phyloP scores from a whole-genome alignment of 2,329 filamentous ascomycete species.

The Uncinocarpus reesii region DNA sequence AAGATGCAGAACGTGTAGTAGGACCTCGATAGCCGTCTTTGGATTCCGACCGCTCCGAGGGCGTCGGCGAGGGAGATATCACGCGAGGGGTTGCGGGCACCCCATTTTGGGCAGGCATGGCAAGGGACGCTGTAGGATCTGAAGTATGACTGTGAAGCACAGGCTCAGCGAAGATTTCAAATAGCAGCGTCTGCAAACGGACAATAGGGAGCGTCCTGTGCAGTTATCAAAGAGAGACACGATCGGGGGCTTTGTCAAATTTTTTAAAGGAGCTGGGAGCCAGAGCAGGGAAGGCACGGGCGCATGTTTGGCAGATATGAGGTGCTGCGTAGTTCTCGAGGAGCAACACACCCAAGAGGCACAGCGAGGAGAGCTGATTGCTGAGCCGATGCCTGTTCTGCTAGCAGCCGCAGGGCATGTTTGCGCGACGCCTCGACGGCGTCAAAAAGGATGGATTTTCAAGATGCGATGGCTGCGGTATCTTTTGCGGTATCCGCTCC shows the following conservation, averaged over 20 bases:
- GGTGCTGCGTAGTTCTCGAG: background rate
- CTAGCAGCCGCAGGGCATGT: no score
- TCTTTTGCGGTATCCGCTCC: no score
- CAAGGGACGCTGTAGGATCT: constrained; percentile 11
- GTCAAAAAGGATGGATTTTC: no score
- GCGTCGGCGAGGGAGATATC: constrained; percentile 77
- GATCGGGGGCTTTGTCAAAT: background rate
- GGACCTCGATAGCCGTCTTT: constrained; percentile 61
- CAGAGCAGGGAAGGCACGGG: background rate
- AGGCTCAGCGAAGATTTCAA: background rate
- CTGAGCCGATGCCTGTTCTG: no score
- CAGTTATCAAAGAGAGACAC: background rate
- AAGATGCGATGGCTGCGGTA: background rate
- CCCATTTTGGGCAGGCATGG: constrained; percentile 43
- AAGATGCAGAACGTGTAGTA: constrained; percentile 62
- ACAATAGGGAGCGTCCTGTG: background rate
- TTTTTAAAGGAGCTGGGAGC: background rate
- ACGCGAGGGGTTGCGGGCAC: constrained; percentile 75
- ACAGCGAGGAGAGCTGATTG: background rate
- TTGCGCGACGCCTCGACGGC: no score
- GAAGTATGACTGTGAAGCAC: background rate
- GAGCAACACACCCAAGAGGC: background rate
- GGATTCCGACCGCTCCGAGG: constrained; percentile 39
- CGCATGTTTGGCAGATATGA: background rate
- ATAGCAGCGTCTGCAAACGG: no score